phyloP scores from a whole-genome alignment of 768 basidiomycete species.

The Sporobolomyces phaffii region DNA sequence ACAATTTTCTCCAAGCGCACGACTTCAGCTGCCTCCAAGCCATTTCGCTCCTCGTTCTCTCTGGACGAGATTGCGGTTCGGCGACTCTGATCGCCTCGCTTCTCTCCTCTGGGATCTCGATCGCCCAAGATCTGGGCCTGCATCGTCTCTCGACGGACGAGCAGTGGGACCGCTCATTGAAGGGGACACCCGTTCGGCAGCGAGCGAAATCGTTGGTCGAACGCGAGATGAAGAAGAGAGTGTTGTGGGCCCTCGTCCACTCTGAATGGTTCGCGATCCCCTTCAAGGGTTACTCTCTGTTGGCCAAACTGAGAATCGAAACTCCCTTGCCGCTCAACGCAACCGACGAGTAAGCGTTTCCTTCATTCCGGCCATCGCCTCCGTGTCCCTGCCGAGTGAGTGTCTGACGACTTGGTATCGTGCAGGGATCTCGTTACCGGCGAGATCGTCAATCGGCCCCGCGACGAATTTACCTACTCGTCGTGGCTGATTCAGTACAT shows the following conservation, averaged over 20 bases:
- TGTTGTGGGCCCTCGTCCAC: conserved; percentile 24
- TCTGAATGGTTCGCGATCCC: conserved; percentile 36
- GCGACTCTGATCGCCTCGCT: conserved; percentile 35
- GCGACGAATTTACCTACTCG: conserved; percentile 17
- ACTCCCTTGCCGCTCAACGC: conserved; percentile 35
- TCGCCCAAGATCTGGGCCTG: conserved; percentile 35
- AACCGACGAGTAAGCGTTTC: conserved; percentile 19
- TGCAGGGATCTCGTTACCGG: conserved; percentile 22
- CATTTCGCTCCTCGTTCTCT: conserved; percentile 32
- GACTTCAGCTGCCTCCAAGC: conserved; percentile 33
- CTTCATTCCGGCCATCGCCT: neutral
- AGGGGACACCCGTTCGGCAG: neutral
- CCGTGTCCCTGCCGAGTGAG: too few species aligned
- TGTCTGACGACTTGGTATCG: too few species aligned
- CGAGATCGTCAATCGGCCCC: conserved; percentile 8
- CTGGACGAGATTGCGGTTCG: conserved; percentile 35
- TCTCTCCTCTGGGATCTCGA: conserved; percentile 33
- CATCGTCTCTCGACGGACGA: conserved; percentile 23
- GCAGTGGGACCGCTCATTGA: conserved; percentile 9
- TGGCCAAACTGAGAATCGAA: conserved; percentile 15
- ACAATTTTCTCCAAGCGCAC: conserved; percentile 30
- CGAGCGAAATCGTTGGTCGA: conserved; percentile 24
- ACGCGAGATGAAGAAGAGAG: conserved; percentile 33
- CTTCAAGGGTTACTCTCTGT: conserved; percentile 17
- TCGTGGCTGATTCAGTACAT: conserved; percentile 34